These are phyloP conservation scores for Kwoniella botswanensis DNA, from an alignment of 768 basidiomycete species.

Conservation along the genomic window DNA sequence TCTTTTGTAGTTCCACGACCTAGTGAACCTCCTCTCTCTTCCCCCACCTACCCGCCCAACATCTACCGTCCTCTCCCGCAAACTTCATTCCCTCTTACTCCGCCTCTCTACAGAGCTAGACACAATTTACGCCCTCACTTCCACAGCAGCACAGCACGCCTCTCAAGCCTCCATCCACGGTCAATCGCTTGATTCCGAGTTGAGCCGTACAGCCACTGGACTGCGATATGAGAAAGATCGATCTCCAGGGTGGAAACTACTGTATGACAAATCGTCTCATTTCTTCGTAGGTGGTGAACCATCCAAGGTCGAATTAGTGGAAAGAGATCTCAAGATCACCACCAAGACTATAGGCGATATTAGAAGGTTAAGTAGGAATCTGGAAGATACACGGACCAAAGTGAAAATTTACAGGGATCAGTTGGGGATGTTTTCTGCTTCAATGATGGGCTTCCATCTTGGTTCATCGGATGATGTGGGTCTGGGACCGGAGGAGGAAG, in stretches of 20 bases:
- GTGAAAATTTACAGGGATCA: conserved; percentile 46
- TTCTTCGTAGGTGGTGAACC: conserved; percentile 46
- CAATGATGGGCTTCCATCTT: conserved; percentile 51
- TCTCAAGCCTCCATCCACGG: conserved; percentile 31
- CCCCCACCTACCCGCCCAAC: conserved; percentile 24
- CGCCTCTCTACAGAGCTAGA: conserved; percentile 36
- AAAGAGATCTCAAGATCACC: conserved; percentile 41
- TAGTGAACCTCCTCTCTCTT: conserved; percentile 32
- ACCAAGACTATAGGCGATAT: conserved; percentile 39
- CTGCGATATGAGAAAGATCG: conserved; percentile 30
- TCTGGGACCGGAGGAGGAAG: conserved; percentile 45
- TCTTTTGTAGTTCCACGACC: conserved; percentile 21
- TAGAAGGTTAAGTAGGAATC: conserved; percentile 15
- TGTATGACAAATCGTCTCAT: conserved; percentile 35
- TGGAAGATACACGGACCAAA: conserved; percentile 33
- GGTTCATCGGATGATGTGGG: conserved; percentile 35
- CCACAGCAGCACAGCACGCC: conserved; percentile 26
- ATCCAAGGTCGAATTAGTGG: conserved; percentile 30
- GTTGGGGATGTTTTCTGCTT: conserved; percentile 46
- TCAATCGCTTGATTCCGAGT: conserved; percentile 8
- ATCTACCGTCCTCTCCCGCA: conserved; percentile 24
- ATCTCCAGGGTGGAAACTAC: conserved; percentile 41
- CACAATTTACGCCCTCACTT: conserved; percentile 30
- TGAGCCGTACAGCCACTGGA: conserved; percentile 19
- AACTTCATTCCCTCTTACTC: conserved; percentile 43